Conservation (phyloP, 106 monocot species). For the Alisma plantagoaquatica region DNA sequence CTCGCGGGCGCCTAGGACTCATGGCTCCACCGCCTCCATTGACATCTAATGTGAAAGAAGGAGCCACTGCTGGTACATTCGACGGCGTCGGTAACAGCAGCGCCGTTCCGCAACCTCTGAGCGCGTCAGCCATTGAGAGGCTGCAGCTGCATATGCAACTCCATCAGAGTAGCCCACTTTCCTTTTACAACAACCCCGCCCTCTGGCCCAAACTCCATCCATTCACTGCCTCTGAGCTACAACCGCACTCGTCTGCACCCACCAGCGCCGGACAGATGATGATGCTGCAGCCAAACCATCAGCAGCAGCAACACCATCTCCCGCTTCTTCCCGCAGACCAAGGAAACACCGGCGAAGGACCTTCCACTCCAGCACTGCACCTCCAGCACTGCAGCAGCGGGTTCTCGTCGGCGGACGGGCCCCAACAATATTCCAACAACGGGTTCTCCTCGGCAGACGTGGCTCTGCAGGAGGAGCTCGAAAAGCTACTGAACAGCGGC, state of each 20-base stretch:
- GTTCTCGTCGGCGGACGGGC: no score
- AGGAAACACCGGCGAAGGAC: not conserved
- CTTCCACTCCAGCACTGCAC: not conserved
- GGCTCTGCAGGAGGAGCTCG: not conserved
- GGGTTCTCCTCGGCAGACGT: no score
- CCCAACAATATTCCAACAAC: no score
- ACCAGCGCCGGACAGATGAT: not conserved
- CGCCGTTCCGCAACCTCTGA: no score
- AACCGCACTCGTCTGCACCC: constrained; percentile 3
- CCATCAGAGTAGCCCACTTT: constrained; percentile 19
- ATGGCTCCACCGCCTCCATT: not conserved
- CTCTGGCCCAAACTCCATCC: constrained; percentile 21
- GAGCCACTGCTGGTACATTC: no score
- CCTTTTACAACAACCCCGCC: constrained; percentile 33
- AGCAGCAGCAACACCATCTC: not conserved
- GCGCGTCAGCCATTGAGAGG: constrained; percentile 42
- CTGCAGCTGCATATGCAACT: constrained; percentile 54
- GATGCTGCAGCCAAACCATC: no score
- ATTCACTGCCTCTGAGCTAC: not conserved
- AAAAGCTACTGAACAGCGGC: not conserved
- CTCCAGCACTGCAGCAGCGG: not conserved
- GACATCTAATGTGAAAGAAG: no score
- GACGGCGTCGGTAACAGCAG: no score
- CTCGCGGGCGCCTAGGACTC: not conserved
- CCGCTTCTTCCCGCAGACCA: not conserved